Evolutionary conservation across 371 early-diverging fungal genomes (phyloP), one percentile per base, ranked within the genome.

Genomic region (Blyttiomyces sp.): DNA sequence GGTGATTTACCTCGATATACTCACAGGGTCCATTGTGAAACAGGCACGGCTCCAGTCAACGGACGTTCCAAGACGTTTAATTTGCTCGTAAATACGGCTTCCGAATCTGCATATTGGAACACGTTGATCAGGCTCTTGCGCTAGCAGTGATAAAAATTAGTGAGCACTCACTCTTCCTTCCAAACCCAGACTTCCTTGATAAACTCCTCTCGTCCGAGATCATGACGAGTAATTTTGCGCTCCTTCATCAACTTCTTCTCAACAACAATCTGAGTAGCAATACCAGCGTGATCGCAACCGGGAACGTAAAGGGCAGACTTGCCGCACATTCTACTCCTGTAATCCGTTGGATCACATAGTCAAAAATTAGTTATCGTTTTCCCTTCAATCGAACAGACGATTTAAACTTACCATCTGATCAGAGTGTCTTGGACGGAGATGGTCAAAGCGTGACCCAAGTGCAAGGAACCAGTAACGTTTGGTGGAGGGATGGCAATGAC

Each of bases 241-340:
- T 94, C 87, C 73, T 86, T 89, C 86, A 86, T 88, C 52, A 99
- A 64, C 67, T 86, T 86, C 83, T 98, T 97, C 71, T 99, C 99
- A 13, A 99, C 99, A 26, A 99, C 98, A 26, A 92, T 82, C 74
- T 99, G 99, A 32, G 97, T 94, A 23, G 99, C 92, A 70, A 99
- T 99, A 72, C 99, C 99, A 16, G 99, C 99, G 72, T 99, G 99
- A 75, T 99, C 99, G 49, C 89, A 88, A 54, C 99, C 99, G n/a
- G 98, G 97, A 55, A 95, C 86, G 77, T 89, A 99, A 51, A 99
- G 82, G 3, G 92, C 90, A 6, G 96, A 89, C 73, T 95, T 87
- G 32, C 98, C 97, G 65, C 89, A 86, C 96, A 99, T 96, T 56
- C 99, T 88, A 76, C 98, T 94, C 87, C 87, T 87, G 57, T 19